These are phyloP conservation scores for Scolecobasidium constrictum DNA, from an alignment of 2,329 filamentous ascomycete genomes.

Conservation along the genomic window DNA sequence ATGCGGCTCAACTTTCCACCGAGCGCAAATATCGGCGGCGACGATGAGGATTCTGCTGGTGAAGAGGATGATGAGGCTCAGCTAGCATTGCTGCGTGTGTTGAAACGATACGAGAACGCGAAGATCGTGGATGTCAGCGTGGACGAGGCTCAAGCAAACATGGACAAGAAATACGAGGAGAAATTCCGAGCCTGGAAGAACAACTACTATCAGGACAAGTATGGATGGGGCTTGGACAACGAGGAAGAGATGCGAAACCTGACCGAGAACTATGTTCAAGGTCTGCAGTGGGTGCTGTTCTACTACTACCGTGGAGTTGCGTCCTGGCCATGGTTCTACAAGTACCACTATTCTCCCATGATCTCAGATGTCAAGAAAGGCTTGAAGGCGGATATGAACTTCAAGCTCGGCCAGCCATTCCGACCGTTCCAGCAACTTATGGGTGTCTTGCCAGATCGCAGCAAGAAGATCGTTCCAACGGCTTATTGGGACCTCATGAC, in stretches of 20 bases:
- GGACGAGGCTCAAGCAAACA: conserved; percentile 67
- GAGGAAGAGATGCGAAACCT: conserved; percentile 71
- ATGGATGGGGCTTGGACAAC: conserved; percentile 75
- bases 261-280: conserved; percentile 94
- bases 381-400: conserved; percentile 76
- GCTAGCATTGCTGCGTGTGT: conserved; percentile 71
- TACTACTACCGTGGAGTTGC: conserved; percentile 97
- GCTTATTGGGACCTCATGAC: conserved; percentile 93
- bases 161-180: conserved; percentile 76
- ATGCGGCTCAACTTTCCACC: conserved; percentile 52
- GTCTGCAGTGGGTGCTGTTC: conserved; percentile 92
- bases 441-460: conserved; percentile 94
- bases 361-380: conserved; percentile 85
- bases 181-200: conserved; percentile 93
- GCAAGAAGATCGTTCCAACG: conserved; percentile 85
- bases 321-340: conserved; percentile 98
- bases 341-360: conserved; percentile 94
- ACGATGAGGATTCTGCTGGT: conserved; percentile 44
- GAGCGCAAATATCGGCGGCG: conserved; percentile 27
- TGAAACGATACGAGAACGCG: conserved; percentile 85
- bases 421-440: conserved; percentile 92
- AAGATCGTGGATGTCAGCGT: conserved; percentile 69
- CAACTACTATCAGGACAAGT: conserved; percentile 84
- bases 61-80: conserved; percentile 76
- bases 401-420: conserved; percentile 91